Percentiles rank a stretch among this genome's conserved stretches.
Conservation (phyloP, 225 moss, liverwort and hornwort genomes). For the Takakia lepidozioides region DNA sequence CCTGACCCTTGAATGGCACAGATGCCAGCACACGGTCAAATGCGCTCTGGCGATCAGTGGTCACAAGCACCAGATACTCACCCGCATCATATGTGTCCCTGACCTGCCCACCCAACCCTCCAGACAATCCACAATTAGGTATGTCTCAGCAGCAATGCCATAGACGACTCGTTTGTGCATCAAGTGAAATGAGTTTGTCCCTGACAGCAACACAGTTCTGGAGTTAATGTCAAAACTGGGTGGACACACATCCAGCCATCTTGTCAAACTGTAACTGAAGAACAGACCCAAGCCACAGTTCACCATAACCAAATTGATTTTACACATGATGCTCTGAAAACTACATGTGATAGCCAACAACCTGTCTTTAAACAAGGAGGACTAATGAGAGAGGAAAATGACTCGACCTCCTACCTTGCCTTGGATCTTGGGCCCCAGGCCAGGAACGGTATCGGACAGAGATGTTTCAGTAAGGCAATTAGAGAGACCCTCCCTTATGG, state of each 20-base stretch:
- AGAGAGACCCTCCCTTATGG: slow-evolving; percentile 32
- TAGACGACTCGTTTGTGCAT: no score
- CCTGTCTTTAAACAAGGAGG: not conserved
- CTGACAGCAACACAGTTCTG: no score
- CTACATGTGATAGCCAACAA: no score
- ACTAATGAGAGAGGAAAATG: not conserved
- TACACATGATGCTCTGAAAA: not conserved
- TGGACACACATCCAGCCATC: no score
- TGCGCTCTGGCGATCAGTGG: slow-evolving; percentile 92
- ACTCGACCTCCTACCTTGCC: slow-evolving; percentile 52
- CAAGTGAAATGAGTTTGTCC: no score
- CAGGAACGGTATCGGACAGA: slow-evolving; percentile 55
- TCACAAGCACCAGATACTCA: slow-evolving; percentile 81
- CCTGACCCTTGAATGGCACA: slow-evolving; percentile 98
- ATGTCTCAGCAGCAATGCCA: not conserved
- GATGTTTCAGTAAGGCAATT: slow-evolving; percentile 75
- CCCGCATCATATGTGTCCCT: slow-evolving; percentile 90
- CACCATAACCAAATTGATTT: not conserved
- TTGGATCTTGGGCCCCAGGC: slow-evolving; percentile 75
- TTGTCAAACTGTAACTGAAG: no score
- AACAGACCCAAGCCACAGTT: not conserved
- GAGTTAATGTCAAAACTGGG: no score
- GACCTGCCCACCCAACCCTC: slow-evolving; percentile 30
- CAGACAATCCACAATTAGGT: not conserved
- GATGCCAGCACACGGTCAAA: slow-evolving; percentile 92